phyloP scores from a whole-genome alignment of 257 asterid species.

The Gentiana macrophylla region DNA sequence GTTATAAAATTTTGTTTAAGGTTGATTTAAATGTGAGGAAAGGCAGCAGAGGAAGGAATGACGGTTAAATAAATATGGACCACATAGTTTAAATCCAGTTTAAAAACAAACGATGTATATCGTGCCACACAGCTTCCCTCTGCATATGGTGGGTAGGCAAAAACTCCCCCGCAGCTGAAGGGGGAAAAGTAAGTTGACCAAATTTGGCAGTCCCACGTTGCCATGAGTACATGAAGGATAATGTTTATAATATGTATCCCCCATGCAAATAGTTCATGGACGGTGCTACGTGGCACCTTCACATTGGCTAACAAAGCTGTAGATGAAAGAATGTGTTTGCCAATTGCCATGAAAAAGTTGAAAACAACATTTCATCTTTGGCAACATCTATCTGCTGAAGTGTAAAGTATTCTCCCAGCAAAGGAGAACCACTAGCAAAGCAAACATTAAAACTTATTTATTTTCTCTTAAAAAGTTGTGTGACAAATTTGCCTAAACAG shows the following conservation, averaged over 20 bases:
- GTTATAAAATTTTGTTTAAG: too few relatives aligned
- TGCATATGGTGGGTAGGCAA: too few relatives aligned
- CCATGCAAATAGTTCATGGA: constrained; percentile 9
- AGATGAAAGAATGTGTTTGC: neutral
- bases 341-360: neutral
- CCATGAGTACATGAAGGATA: too few relatives aligned
- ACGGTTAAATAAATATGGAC: too few relatives aligned
- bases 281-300: constrained; percentile 16
- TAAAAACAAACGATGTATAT: too few relatives aligned
- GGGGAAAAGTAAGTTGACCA: too few relatives aligned
- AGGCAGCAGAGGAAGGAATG: too few relatives aligned
- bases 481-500: neutral
- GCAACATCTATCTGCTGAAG: neutral
- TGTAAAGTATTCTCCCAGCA: constrained; percentile 1
- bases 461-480: neutral
- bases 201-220: too few relatives aligned
- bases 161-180: too few relatives aligned
- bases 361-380: neutral
- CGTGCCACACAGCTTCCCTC: too few relatives aligned
- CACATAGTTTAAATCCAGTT: too few relatives aligned
- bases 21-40: too few relatives aligned
- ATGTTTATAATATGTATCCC: neutral
- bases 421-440: constrained; percentile 5
- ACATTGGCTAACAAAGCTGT: constrained; percentile 2
- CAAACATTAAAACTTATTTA: neutral